These are phyloP conservation scores for Citrus reticulata DNA, from an alignment of 345 rosid genomes.

Conservation along the genomic window DNA sequence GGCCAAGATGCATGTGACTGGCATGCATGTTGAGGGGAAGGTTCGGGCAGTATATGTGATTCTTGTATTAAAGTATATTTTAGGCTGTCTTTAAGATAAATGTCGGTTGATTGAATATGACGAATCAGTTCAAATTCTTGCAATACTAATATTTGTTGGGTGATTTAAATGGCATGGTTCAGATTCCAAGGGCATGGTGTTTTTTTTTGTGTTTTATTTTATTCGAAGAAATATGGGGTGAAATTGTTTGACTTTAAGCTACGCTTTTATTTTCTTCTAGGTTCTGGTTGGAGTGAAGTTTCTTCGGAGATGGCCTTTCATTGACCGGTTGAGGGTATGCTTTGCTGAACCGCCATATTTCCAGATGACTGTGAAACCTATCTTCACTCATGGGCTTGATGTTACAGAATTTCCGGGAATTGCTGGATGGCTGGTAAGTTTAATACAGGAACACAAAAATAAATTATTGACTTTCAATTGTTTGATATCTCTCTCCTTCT, in stretches of 20 bases:
- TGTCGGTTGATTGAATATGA: neutral
- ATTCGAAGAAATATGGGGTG: neutral
- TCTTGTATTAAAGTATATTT: neutral
- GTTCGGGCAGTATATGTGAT: conserved; percentile 25
- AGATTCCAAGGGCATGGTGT: neutral
- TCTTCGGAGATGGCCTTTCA: conserved; percentile 79
- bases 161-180: neutral
- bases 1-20: conserved; percentile 87
- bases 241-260: neutral
- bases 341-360: conserved; percentile 96
- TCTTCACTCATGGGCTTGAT: conserved; percentile 72
- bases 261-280: conserved; percentile 28
- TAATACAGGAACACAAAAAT: neutral
- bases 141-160: neutral
- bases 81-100: neutral
- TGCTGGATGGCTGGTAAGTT: conserved; percentile 98
- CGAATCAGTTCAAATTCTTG: neutral
- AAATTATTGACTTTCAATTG: conserved; percentile 6
- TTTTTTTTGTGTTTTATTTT: neutral
- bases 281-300: conserved; percentile 90
- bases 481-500: conserved; percentile 5
- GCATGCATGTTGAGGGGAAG: conserved; percentile 98
- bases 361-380: conserved; percentile 88
- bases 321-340: conserved; percentile 85
- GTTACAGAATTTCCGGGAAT: conserved; percentile 89